Base-by-base conservation (phyloP, 2,329 filamentous ascomycete species). In the Aquanectria penicillioides region DNA sequence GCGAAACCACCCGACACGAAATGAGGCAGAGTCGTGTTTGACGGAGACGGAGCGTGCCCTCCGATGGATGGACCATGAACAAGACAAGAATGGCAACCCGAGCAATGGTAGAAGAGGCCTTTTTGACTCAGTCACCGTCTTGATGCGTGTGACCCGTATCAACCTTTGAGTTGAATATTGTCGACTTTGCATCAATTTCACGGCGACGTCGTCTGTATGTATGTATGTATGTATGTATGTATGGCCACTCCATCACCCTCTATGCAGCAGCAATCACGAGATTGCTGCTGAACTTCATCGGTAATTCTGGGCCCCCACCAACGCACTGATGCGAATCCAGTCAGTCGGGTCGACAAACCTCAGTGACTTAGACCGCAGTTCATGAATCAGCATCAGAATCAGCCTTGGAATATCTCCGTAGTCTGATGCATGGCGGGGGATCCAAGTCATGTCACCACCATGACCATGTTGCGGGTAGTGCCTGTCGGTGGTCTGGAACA, bases 401-500 rank as follows among this genome's bases (percentile, higher is more conserved):
- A 25, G n/a, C 10, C 13, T 11, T 37, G 10, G 11, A 20, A 38
- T 50, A 28, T 36, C 23, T 20, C 28, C 37, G 38, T 43, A 40
- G 22, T 22, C 26, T 28, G 47, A 50, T 43, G 36, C 20, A 26
- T 22, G 37, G 38, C 28, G 15, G 23, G 22, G 25, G 8, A 28
- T 31, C 23, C 33, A 20, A 36, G 31, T 25, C 31, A 31, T 52
- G 41, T 51, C 47, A 51, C 34, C 18, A 34, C 38, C 31, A 46
- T 28, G 25, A 33, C 31, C 18, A 28, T 18, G 29, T 34, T 18
- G 6, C 18, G 36, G 15, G 28, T 29, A n/a, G 18, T n/a, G 28
- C 36, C 29, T 44, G 37, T 36, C 33, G 31, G 41, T 57, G 54
- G 54, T 40, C 54, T 57, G 46, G 54, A 57, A 57, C 47, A 46